Conservation (phyloP, 495 filamentous ascomycete species). For the Schizothecium vesticola region DNA sequence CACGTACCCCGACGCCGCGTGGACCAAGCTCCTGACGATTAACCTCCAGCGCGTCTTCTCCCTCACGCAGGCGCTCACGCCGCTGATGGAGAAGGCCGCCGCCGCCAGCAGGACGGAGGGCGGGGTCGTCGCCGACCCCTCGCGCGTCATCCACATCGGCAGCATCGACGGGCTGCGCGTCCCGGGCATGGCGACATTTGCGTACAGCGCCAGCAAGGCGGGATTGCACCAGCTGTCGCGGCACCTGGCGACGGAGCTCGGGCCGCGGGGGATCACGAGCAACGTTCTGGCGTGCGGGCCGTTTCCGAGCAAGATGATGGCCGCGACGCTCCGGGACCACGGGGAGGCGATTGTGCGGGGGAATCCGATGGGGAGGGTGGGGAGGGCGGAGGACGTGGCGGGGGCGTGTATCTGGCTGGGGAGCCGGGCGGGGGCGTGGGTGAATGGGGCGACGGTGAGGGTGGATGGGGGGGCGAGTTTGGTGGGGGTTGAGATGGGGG, state of each 20-base stretch:
- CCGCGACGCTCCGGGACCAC: constrained; percentile 56
- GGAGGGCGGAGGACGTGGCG: constrained; percentile 65
- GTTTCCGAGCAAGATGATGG: constrained; percentile 83
- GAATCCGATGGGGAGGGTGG: constrained; percentile 68
- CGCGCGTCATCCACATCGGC: constrained; percentile 74
- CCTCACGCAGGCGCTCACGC: constrained; percentile 66
- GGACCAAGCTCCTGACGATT: constrained; percentile 68
- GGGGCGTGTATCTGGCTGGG: constrained; percentile 71
- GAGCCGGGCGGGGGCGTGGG: constrained; percentile 64
- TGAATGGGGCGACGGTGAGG: constrained; percentile 72
- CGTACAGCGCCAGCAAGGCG: constrained; percentile 70
- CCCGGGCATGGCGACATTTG: constrained; percentile 65
- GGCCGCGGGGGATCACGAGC: constrained; percentile 57
- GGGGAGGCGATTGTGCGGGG: constrained; percentile 56
- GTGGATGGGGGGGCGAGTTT: constrained; percentile 57
- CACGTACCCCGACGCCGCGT: constrained; percentile 65
- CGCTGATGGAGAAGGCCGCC: constrained; percentile 56
- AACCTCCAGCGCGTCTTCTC: constrained; percentile 80
- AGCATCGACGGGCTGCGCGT: constrained; percentile 70
- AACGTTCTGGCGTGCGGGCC: constrained; percentile 65
- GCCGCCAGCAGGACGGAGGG: constrained; percentile 36
- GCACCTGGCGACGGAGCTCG: constrained; percentile 67
- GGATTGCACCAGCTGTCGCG: constrained; percentile 68
- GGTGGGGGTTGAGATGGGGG: not conserved
- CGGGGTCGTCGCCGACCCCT: constrained; percentile 29